phyloP scores from a whole-genome alignment of 2,329 filamentous ascomycete genomes.

The Acrocalymma vagum region DNA sequence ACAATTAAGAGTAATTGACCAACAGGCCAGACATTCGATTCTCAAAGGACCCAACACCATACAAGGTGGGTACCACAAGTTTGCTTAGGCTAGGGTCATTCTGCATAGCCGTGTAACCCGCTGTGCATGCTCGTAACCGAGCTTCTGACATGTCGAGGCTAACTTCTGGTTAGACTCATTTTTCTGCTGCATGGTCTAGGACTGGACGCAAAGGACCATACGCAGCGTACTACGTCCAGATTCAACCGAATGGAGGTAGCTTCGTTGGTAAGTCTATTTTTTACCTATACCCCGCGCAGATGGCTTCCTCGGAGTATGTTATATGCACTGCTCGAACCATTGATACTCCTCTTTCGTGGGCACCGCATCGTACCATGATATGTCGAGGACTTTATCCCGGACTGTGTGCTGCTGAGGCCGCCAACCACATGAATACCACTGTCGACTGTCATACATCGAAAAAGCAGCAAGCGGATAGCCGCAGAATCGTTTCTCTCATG shows the following conservation, averaged over 20 bases:
- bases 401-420: too few species aligned
- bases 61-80: constrained; percentile 69
- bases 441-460: too few species aligned
- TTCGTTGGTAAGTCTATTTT: constrained; percentile 70
- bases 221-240: constrained; percentile 87
- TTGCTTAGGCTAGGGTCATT: constrained; percentile 10
- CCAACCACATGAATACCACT: too few species aligned
- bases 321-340: too few species aligned
- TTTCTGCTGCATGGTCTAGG: constrained; percentile 85
- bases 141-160: constrained; percentile 19
- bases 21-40: constrained; percentile 74
- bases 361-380: too few species aligned
- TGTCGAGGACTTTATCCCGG: too few species aligned
- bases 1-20: constrained; percentile 1
- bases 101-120: constrained; percentile 10
- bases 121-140: constrained; percentile 3
- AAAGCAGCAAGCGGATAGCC: too few species aligned
- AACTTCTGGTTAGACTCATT: constrained; percentile 68
- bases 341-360: too few species aligned
- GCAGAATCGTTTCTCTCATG: too few species aligned
- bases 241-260: constrained; percentile 71
- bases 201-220: constrained; percentile 75
- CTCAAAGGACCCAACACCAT: constrained; percentile 83
- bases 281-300: too few species aligned
- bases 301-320: too few species aligned